phyloP scores from a whole-genome alignment of 192 early-diverging fungal genomes.

The Umbelopsis sp. region DNA sequence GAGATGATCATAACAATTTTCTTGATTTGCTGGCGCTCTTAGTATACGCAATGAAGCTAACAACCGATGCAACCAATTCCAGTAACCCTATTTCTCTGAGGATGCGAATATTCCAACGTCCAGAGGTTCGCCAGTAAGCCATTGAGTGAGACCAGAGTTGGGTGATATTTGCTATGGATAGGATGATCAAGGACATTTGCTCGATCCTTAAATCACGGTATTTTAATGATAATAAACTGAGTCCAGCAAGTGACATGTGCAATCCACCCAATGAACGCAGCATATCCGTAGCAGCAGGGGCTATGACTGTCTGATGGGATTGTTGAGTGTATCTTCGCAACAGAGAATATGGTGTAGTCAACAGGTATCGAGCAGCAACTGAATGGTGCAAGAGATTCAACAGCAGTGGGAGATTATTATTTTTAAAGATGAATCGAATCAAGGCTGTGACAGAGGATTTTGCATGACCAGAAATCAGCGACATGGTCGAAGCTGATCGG shows the following conservation, averaged over 20 bases:
- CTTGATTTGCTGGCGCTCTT: constrained; percentile 1
- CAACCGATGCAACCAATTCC: constrained; percentile 1
- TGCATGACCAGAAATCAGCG: background rate
- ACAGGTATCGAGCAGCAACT: constrained; percentile 23
- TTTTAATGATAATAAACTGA: constrained; percentile 22
- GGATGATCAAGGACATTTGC: constrained; percentile 25
- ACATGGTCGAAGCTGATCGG: background rate
- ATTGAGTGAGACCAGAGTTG: constrained; percentile 23
- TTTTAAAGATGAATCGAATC: constrained; percentile 30
- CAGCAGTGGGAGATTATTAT: constrained; percentile 35
- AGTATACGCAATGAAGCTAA: constrained; percentile 26
- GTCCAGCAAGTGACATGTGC: constrained; percentile 19
- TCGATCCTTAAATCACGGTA: constrained; percentile 28
- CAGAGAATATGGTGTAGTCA: background rate
- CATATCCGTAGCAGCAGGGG: constrained; percentile 15
- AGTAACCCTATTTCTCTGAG: constrained; percentile 28
- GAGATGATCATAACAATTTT: background rate
- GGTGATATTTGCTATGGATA: constrained; percentile 21
- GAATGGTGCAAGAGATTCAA: constrained; percentile 31
- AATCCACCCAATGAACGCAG: constrained; percentile 19
- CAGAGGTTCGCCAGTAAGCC: constrained; percentile 19
- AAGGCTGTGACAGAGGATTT: background rate
- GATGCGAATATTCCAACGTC: constrained; percentile 24
- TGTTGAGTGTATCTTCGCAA: constrained; percentile 24
- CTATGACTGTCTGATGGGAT: background rate